A percentile compares a stretch with the other conserved stretches of the same genome.
Evolutionary conservation across 495 filamentous ascomycete species (phyloP).

Genomic region (Gamarada debralockiae): DNA sequence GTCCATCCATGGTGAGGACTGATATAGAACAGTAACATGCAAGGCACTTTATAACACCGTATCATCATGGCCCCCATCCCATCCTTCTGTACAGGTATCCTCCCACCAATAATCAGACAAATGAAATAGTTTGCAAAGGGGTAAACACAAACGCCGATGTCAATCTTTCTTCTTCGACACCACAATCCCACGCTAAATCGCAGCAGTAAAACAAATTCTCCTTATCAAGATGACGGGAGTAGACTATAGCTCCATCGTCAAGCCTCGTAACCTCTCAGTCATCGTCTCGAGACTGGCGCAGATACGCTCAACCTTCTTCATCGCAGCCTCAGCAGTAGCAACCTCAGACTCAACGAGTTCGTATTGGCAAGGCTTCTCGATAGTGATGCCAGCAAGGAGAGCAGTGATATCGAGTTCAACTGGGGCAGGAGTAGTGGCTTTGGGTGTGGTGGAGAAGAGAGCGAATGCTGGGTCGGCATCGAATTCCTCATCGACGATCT

Average conservation of each 20-base stretch:
- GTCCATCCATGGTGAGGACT: no score
- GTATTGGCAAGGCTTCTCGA: slow-evolving; percentile 49
- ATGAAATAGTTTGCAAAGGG: no score
- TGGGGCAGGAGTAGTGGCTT: slow-evolving; percentile 17
- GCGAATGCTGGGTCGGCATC: slow-evolving; percentile 60
- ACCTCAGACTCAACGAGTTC: slow-evolving; percentile 52
- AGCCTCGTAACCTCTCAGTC: slow-evolving; percentile 33
- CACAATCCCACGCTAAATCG: slow-evolving; percentile 20
- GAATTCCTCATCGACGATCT: slow-evolving; percentile 44
- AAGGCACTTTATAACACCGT: no score
- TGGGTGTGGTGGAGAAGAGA: slow-evolving; percentile 45
- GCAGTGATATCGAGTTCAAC: slow-evolving; percentile 23
- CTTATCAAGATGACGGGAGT: no score
- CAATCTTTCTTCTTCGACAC: background rate
- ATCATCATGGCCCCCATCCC: no score
- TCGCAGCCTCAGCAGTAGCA: slow-evolving; percentile 26
- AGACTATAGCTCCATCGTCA: slow-evolving; percentile 32
- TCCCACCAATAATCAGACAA: no score
- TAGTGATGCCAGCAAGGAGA: slow-evolving; percentile 51
- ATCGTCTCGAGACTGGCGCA: slow-evolving; percentile 34
- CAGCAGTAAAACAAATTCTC: slow-evolving; percentile 15
- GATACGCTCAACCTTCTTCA: slow-evolving; percentile 38
- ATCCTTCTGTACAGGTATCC: no score
- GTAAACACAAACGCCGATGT: slow-evolving; percentile 2
- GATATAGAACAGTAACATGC: no score